phyloP scores from a whole-genome alignment of 192 early-diverging fungal species.

The Geranomyces michiganensis region DNA sequence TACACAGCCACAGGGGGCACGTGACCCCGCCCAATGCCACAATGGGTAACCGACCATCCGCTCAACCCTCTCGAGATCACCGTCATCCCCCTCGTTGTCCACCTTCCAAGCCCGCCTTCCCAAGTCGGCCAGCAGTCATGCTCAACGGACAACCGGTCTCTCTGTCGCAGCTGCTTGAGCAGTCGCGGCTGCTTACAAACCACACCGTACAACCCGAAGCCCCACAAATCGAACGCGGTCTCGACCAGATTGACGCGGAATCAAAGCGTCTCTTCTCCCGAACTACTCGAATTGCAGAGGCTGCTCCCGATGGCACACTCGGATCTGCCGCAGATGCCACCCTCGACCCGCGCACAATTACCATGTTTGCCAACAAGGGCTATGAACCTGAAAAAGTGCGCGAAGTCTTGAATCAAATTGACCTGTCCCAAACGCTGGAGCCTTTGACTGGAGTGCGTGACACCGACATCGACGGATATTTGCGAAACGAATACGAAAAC shows the following conservation, averaged over 20 bases:
- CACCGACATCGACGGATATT: conserved; percentile 79
- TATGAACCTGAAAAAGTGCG: conserved; percentile 75
- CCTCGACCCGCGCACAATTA: conserved; percentile 48
- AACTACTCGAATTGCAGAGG: conserved; percentile 22
- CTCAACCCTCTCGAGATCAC: too few species aligned
- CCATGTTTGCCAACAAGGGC: conserved; percentile 77
- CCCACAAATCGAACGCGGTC: conserved; percentile 78
- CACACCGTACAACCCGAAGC: conserved; percentile 70
- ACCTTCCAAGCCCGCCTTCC: too few species aligned
- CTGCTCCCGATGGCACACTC: conserved; percentile 34
- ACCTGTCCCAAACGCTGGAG: conserved; percentile 75
- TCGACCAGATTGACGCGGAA: conserved; percentile 87
- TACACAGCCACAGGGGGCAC: too few species aligned
- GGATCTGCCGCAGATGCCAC: conserved; percentile 36
- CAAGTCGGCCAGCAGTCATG: neutral
- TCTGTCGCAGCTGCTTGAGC: conserved; percentile 65
- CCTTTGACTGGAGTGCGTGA: conserved; percentile 73
- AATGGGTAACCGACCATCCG: too few species aligned
- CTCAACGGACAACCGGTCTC: neutral
- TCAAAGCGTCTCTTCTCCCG: conserved; percentile 71
- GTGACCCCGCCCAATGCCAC: too few species aligned
- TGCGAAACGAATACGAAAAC: conserved; percentile 75
- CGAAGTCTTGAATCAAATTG: conserved; percentile 62
- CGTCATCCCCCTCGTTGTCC: too few species aligned
- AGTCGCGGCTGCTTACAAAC: conserved; percentile 73